Conservation (phyloP, 495 filamentous ascomycete genomes). For the Hypoxylon fuscum region DNA sequence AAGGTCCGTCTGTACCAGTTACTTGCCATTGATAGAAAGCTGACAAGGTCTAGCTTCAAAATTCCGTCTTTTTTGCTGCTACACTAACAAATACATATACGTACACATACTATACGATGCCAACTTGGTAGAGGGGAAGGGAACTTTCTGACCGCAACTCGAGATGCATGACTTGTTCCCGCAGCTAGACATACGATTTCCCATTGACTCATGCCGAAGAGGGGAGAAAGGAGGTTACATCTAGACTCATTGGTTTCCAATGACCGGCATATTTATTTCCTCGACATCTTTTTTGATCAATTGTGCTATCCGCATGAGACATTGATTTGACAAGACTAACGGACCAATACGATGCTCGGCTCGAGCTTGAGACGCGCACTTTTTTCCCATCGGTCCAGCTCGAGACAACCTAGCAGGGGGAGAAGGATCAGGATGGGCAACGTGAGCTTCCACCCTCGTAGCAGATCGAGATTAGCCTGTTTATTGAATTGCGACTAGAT, state of each 20-base stretch:
- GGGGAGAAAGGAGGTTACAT: conserved; percentile 22
- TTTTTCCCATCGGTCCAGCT: conserved; percentile 25
- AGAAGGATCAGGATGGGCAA: too few species aligned
- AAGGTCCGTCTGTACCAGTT: not conserved
- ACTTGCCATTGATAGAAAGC: conserved; percentile 19
- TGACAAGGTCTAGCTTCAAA: conserved; percentile 2
- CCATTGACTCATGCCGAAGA: conserved; percentile 23
- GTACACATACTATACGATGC: too few species aligned
- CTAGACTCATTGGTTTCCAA: conserved; percentile 16
- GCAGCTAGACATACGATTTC: conserved; percentile 11
- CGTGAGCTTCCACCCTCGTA: conserved; percentile 27
- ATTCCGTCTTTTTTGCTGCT: conserved; percentile 13
- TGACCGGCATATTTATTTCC: conserved; percentile 21
- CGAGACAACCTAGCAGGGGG: conserved; percentile 8
- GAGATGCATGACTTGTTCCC: conserved; percentile 8
- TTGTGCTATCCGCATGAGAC: not conserved
- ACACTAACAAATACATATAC: conserved; percentile 23
- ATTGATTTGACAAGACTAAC: not conserved
- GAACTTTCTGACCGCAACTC: conserved; percentile 38
- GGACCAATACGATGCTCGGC: conserved; percentile 3
- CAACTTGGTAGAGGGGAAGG: not conserved
- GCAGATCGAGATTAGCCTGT: conserved; percentile 42
- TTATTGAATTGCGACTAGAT: conserved; percentile 26
- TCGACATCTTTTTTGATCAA: conserved; percentile 15
- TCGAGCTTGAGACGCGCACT: conserved; percentile 10